Conservation (phyloP, 352 stramenopile species). For the Phytophthora agathidicida region DNA sequence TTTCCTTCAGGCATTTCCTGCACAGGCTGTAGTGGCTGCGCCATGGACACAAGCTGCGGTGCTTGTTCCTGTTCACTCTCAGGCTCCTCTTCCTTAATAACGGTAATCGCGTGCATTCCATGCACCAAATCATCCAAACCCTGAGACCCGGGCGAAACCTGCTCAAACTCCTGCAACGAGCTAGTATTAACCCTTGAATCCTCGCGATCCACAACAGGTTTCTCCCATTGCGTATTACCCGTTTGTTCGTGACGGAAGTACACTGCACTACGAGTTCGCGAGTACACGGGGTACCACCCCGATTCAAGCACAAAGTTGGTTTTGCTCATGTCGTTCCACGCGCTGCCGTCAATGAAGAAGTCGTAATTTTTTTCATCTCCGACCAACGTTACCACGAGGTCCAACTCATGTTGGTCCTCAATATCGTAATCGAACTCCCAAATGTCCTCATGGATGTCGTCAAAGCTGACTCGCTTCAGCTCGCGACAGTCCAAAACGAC, state of each 20-base stretch:
- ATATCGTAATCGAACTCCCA: slow-evolving; percentile 82
- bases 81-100: slow-evolving; percentile 39
- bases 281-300: slow-evolving; percentile 81
- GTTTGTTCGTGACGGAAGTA: slow-evolving; percentile 79
- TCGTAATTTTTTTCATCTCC: slow-evolving; percentile 73
- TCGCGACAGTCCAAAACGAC: slow-evolving; percentile 78
- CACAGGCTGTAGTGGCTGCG: slow-evolving; percentile 36
- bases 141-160: slow-evolving; percentile 41
- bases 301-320: slow-evolving; percentile 85
- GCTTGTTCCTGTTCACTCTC: slow-evolving; percentile 30
- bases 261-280: slow-evolving; percentile 66
- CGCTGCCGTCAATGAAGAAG: slow-evolving; percentile 76
- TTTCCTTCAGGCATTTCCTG: slow-evolving; percentile 33
- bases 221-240: slow-evolving; percentile 78
- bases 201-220: slow-evolving; percentile 65
- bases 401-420: slow-evolving; percentile 72
- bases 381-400: slow-evolving; percentile 68
- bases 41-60: slow-evolving; percentile 29
- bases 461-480: slow-evolving; percentile 58
- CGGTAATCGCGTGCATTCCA: slow-evolving; percentile 18
- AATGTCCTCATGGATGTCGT: slow-evolving; percentile 67
- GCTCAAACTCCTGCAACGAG: slow-evolving; percentile 33
- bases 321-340: slow-evolving; percentile 73
- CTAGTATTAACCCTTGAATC: slow-evolving; percentile 41
- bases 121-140: slow-evolving; percentile 36